Conservation (phyloP, 2,329 filamentous ascomycete species). For the Lojkania enalia region DNA sequence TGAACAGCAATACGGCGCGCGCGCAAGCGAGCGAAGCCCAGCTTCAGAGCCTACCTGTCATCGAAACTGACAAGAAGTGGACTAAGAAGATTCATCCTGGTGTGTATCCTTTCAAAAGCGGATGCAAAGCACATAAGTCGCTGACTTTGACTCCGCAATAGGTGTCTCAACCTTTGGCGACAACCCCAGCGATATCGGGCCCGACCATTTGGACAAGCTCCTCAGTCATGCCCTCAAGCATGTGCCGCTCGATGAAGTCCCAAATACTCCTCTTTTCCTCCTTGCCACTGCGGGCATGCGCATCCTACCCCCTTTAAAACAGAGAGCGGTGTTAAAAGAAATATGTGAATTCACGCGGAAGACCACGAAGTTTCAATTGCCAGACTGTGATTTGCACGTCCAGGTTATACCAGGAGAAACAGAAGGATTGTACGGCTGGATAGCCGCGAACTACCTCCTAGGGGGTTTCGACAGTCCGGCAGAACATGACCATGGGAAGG, state of each 20-base stretch:
- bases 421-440: conserved; percentile 95
- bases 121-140: conserved; percentile 2
- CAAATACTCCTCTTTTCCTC: conserved; percentile 88
- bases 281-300: conserved; percentile 97
- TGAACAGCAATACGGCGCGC: conserved; percentile 70
- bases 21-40: conserved; percentile 63
- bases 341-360: conserved; percentile 81
- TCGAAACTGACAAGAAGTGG: conserved; percentile 84
- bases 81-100: conserved; percentile 94
- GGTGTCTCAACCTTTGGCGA: conserved; percentile 86
- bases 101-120: conserved; percentile 31
- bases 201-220: conserved; percentile 77
- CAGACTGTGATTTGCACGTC: conserved; percentile 87
- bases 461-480: conserved; percentile 83
- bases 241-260: conserved; percentile 74
- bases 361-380: conserved; percentile 79
- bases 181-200: conserved; percentile 73
- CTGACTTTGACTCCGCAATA: conserved; percentile 31
- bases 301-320: conserved; percentile 73
- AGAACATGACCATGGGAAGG: conserved; percentile 78
- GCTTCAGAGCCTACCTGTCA: conserved; percentile 71
- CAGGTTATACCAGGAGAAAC: conserved; percentile 96
- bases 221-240: conserved; percentile 79
- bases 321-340: conserved; percentile 70
- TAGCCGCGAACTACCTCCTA: conserved; percentile 92